Base-by-base conservation (phyloP, 768 basidiomycete genomes). In the Mycena venus region DNA sequence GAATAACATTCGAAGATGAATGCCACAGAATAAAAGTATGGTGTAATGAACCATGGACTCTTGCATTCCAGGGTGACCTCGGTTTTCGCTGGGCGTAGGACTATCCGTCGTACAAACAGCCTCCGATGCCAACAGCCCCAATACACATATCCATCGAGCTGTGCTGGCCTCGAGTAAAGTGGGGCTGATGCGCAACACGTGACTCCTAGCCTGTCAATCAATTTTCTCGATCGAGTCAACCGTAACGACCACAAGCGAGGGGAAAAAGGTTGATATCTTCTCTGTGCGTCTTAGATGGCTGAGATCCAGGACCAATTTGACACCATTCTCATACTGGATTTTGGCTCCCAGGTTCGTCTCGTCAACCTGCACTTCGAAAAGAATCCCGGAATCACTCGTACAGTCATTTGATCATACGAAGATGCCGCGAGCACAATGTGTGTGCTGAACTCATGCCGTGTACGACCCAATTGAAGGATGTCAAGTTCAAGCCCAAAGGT, bases 381-480 rank as follows among this genome's bases (percentile, higher is more conserved):
- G n/a, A n/a, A n/a, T n/a, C n/a, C n/a, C n/a, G n/a, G n/a, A n/a
- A n/a, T n/a, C n/a, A n/a, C n/a, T n/a, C n/a, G 96, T 98, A 98
- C 84, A 97, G 97, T 77, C 98, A 99, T 88, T 87, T 99, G 75
- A 99, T 99, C 83, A 98, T 97, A 9, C 88, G 98, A 81, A 90
- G 98, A 91, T 99, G 98, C 90, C 93, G 98, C 81, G 98, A 99
- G 84, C 90, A 97, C 80, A 96, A 96, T 68, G 96, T 99, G 67
- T 99, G 99, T 81, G 98, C 98, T 63, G 98, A 99, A 86, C 89
- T 99, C 80, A 91, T 98, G 91, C 96, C 98, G 29, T 99, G 98
- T 83, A 99, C 98, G 1, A 93, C 94, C 32, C 95, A 94, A 84
- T 88, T 99, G 73, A 88, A 90, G 74, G 96, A 99, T 68, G 84